phyloP scores from a whole-genome alignment of 768 basidiomycete species.

The Leucogyrophana mollusca region DNA sequence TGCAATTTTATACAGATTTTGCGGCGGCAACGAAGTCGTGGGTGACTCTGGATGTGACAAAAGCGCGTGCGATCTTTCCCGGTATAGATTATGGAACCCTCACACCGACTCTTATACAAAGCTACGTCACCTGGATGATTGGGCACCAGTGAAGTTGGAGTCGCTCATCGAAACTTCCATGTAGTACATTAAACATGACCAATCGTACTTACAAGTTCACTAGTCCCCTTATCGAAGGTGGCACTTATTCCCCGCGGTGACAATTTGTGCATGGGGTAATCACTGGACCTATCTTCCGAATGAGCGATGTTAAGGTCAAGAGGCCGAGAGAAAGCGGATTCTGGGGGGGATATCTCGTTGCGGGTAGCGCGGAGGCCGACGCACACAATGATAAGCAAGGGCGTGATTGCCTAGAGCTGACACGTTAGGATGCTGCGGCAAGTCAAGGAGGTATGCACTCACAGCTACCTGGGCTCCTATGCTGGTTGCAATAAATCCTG shows the following conservation, averaged over 20 bases:
- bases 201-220: too few species aligned
- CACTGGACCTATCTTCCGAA: not conserved
- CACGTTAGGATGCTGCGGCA: not conserved
- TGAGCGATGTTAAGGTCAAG: not conserved
- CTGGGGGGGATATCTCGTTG: not conserved
- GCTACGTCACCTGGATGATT: too few species aligned
- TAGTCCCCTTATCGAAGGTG: too few species aligned
- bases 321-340: not conserved
- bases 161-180: too few species aligned
- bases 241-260: not conserved
- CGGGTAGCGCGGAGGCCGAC: slow-evolving; percentile 9
- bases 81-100: too few species aligned
- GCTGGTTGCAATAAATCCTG: slow-evolving; percentile 8
- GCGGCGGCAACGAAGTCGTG: too few species aligned
- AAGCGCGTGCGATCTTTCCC: too few species aligned
- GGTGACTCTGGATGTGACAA: too few species aligned
- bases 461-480: slow-evolving; percentile 15
- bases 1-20: too few species aligned
- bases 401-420: slow-evolving; percentile 13
- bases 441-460: not conserved
- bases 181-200: too few species aligned
- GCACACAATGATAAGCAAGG: slow-evolving; percentile 15
- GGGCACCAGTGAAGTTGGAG: too few species aligned
- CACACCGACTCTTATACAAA: too few species aligned
- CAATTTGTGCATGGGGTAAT: not conserved